Base-by-base conservation (phyloP, 2,329 filamentous ascomycete genomes). In the Pseudodiploospora longispora region DNA sequence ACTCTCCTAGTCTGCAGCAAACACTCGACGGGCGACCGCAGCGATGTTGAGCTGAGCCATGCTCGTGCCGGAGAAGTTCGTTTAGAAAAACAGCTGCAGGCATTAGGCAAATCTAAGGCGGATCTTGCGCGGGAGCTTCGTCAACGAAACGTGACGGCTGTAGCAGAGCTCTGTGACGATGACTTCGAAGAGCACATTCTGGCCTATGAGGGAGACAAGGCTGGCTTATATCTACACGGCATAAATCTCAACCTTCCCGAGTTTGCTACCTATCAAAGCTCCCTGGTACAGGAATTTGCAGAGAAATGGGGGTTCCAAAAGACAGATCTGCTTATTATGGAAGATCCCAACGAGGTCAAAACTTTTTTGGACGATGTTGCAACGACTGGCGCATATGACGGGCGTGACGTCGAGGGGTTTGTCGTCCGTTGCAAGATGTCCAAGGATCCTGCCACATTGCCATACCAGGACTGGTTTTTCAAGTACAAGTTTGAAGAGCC, bases 401-500 rank as follows among this genome's bases (percentile, higher is more conserved):
- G 90, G 7, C 85, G 90, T 43, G 91, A 97, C 54, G 91, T 95
- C 0, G 93, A 98, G 65, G 93, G 93, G 4, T 98, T 98, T 55
- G 93, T 98, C 46, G 85, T 98, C 54, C 83, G 93, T 44, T 97
- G 93, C 75, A 87, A 80, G 68, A 81, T 71, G 71, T 69, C 74
- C 10, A 59, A 65, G n/a, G 65, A 80, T 29, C 69, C 70, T 0
- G 67, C 65, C 1, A 60, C 62, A 10, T 63, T 62, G 2, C 75
- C 78, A 1, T 93, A 82, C 61, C 69, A 78, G n/a, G 90, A 98
- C 62, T 98, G 93, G 93, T 98, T 98, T 67, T 98, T 98, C 82
- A 98, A 98, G 67, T 98, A 90, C 78, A 98, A 98, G 69, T 98
- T 98, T 48, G 93, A 98, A 59, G 93, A 98, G 67, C 93, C 93